A percentile compares a stretch with the other conserved stretches of the same genome.
These are phyloP conservation scores for Russula earlei DNA, from an alignment of 768 basidiomycete genomes.

Conservation along the genomic window DNA sequence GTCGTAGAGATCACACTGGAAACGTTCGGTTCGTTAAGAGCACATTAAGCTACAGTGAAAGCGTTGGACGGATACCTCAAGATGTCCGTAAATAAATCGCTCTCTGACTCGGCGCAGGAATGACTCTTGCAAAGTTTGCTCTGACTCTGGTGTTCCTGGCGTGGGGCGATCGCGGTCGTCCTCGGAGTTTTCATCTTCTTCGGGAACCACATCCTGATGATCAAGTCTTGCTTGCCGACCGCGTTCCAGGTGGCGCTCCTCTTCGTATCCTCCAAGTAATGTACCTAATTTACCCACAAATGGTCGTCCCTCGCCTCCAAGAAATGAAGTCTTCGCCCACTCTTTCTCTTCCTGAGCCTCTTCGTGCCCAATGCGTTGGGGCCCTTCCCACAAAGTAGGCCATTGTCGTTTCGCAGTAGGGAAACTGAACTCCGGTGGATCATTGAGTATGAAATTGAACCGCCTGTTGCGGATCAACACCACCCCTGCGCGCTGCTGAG, in stretches of 20 bases:
- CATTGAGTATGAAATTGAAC: slow-evolving; percentile 46
- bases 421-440: slow-evolving; percentile 49
- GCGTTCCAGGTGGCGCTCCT: slow-evolving; percentile 64
- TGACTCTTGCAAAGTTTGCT: slow-evolving; percentile 24
- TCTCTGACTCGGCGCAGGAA: slow-evolving; percentile 62
- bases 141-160: slow-evolving; percentile 41
- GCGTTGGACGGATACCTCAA: slow-evolving; percentile 44
- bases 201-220: slow-evolving; percentile 41
- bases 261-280: slow-evolving; percentile 64
- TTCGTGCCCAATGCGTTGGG: slow-evolving; percentile 38
- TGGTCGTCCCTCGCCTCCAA: slow-evolving; percentile 41
- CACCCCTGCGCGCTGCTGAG: slow-evolving; percentile 57
- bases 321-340: slow-evolving; percentile 58
- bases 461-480: slow-evolving; percentile 64
- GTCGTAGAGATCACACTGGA: slow-evolving; percentile 61
- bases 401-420: slow-evolving; percentile 45
- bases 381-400: slow-evolving; percentile 61
- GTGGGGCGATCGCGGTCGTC: slow-evolving; percentile 32
- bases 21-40: slow-evolving; percentile 1
- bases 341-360: slow-evolving; percentile 56
- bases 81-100: slow-evolving; percentile 62
- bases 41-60: neutral
- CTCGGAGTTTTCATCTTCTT: slow-evolving; percentile 53
- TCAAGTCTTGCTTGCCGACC: slow-evolving; percentile 38
- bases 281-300: slow-evolving; percentile 62